Evolutionary conservation across 352 stramenopile genomes (phyloP), one percentile per base, ranked within the genome.

Genomic region (Phytophthora crassamura): DNA sequence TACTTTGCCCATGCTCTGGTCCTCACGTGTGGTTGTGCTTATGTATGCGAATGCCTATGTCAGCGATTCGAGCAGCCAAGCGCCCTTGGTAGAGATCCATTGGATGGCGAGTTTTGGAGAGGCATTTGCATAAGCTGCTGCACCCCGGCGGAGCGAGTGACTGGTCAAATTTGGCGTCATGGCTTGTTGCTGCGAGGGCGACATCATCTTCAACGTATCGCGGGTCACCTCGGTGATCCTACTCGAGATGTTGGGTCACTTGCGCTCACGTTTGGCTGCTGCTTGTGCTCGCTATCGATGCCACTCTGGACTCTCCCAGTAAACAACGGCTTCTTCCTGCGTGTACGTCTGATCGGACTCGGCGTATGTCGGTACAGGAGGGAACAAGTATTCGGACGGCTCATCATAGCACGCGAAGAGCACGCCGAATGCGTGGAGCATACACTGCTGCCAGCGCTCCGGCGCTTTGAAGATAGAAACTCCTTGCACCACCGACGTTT

Each of bases 1-100:
- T 2, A 59, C 52, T 43, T 67, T 67, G 1, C 1, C 57, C 0
- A 72, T 57, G 9, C 30, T 49, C 15, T 72, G 56, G 42, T 67
- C 64, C 30, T 67, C 64, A 7, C 41, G 53, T 11, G 50, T 67
- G 34, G 50, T 72, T 11, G 48, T 70, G 14, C 58, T 58, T 9
- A 70, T 73, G 49, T 73, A 70, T 12, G 52, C 68, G 34, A 73
- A 70, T 0, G 53, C 43, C 14, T 77, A 67, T 2, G n/a, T 64
- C 3, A 64, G 50, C 0, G 53, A 73, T 4, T 63, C 64, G 3
- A 68, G 36, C 7, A 73, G 16, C 48, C 48, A 67, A 14, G 64
- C 36, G 0, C 68, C 59, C 0, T 53, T 5, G 22, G 50, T 76
- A 1, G 61, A 72, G 0, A 71, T 65, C 50, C 55, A 67, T 42